A percentile compares a stretch with the other conserved stretches of the same genome.
phyloP scores from a whole-genome alignment of 1,139 yeast species.

The Candida buenavistaensis region DNA sequence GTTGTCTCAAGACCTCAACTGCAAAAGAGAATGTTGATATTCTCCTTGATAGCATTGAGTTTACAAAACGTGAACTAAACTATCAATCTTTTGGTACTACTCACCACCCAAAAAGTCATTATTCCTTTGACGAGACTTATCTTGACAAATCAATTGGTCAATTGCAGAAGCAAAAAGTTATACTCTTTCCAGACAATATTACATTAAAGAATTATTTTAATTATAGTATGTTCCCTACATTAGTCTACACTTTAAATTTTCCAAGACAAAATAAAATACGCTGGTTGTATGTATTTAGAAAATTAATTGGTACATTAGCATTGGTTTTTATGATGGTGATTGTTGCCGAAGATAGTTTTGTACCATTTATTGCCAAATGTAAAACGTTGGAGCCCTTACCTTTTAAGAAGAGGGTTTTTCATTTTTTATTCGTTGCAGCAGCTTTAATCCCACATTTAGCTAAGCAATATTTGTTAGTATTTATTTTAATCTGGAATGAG shows the following conservation, averaged over 20 bases:
- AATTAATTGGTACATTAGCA: constrained; percentile 80
- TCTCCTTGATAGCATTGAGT: constrained; percentile 50
- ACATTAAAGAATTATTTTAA: constrained; percentile 63
- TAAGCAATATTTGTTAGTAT: constrained; percentile 71
- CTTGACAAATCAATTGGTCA: constrained; percentile 19
- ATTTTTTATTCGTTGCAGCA: constrained; percentile 61
- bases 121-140: too few relatives aligned
- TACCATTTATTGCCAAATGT: constrained; percentile 71
- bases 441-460: constrained; percentile 81
- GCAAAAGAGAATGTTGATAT: constrained; percentile 27
- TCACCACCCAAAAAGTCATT: too few relatives aligned
- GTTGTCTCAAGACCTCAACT: constrained; percentile 23
- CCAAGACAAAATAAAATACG: constrained; percentile 75
- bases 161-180: constrained; percentile 21
- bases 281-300: constrained; percentile 66
- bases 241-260: constrained; percentile 76
- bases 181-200: constrained; percentile 69
- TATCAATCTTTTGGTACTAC: constrained; percentile 41
- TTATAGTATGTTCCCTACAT: constrained; percentile 85
- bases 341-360: constrained; percentile 74
- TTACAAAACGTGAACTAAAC: constrained; percentile 63
- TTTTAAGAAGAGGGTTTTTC: constrained; percentile 43
- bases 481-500: constrained; percentile 95
- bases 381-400: constrained; percentile 49
- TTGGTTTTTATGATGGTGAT: constrained; percentile 79